Conservation (phyloP, 306 rosid species). For the Luffa aegyptiaca region DNA sequence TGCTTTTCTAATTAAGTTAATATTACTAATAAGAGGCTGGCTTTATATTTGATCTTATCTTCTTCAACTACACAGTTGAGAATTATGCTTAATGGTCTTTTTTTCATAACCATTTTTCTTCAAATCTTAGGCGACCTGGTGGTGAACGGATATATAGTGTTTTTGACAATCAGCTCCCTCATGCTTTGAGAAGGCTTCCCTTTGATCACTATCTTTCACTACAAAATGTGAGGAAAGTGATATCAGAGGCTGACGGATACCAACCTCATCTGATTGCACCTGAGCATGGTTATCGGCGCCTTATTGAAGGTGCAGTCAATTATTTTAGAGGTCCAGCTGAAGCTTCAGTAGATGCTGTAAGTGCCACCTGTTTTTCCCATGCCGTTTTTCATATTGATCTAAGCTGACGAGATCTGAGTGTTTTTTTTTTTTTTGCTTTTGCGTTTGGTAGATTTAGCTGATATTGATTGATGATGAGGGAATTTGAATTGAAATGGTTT, state of each 20-base stretch:
- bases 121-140: slow-evolving; percentile 38
- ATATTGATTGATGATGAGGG: not conserved
- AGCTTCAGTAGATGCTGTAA: slow-evolving; percentile 42
- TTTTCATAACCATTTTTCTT: not conserved
- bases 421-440: not conserved
- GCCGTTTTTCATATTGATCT: not conserved
- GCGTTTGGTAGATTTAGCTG: not conserved
- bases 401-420: not conserved
- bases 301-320: slow-evolving; percentile 35
- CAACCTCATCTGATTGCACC: slow-evolving; percentile 56
- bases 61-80: not conserved
- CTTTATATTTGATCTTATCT: not conserved
- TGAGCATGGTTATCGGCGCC: slow-evolving; percentile 44
- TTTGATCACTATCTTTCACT: slow-evolving; percentile 36
- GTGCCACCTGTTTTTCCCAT: slow-evolving; percentile 1
- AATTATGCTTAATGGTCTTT: not conserved
- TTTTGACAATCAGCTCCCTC: slow-evolving; percentile 43
- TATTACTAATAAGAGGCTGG: not conserved
- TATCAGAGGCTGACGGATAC: slow-evolving; percentile 47
- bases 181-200: slow-evolving; percentile 41
- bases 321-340: slow-evolving; percentile 45
- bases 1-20: not conserved
- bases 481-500: not conserved
- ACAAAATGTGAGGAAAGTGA: slow-evolving; percentile 35
- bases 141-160: slow-evolving; percentile 39